These are phyloP conservation scores for Stemphylium vesicarium DNA, from an alignment of 2,329 filamentous ascomycete genomes.

Conservation along the genomic window DNA sequence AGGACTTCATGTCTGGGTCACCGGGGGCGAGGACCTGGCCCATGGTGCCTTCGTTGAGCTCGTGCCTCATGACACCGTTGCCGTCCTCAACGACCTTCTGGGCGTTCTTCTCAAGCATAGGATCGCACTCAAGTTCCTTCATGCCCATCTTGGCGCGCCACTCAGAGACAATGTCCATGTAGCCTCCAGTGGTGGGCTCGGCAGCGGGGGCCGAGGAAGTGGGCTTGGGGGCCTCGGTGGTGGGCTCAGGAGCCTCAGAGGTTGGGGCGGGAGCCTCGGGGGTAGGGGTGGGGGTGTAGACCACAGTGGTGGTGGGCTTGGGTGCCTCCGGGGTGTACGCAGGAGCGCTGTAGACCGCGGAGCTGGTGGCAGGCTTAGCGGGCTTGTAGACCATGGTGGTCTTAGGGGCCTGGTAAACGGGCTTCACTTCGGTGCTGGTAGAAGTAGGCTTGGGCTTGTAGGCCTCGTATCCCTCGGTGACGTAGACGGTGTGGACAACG, in stretches of 20 bases:
- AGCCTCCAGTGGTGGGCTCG: conserved; percentile 21
- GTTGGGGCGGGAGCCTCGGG: neutral
- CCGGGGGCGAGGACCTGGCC: conserved; percentile 42
- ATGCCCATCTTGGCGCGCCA: conserved; percentile 41
- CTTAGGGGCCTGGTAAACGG: conserved; percentile 6
- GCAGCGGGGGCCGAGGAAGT: conserved; percentile 14
- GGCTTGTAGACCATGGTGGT: neutral
- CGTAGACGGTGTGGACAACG: conserved; percentile 34
- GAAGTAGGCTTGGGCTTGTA: conserved; percentile 6
- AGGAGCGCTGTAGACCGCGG: too few relatives aligned
- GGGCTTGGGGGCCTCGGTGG: conserved; percentile 8
- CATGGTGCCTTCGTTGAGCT: conserved; percentile 39
- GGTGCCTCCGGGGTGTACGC: conserved; percentile 5
- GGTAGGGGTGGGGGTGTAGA: conserved; percentile 2
- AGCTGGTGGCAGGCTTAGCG: too few relatives aligned
- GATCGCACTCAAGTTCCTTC: conserved; percentile 20
- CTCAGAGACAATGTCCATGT: conserved; percentile 35
- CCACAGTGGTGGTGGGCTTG: neutral
- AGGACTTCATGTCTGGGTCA: conserved; percentile 19
- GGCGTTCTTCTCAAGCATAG: conserved; percentile 37
- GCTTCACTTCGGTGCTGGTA: neutral
- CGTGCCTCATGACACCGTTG: conserved; percentile 41
- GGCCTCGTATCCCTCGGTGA: conserved; percentile 22
- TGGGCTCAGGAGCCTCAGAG: conserved; percentile 2
- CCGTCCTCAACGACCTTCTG: conserved; percentile 28